Percentiles rank a stretch among this genome's conserved stretches.
phyloP scores from a whole-genome alignment of 2,329 filamentous ascomycete genomes.

The Xylariaceae sp. region DNA sequence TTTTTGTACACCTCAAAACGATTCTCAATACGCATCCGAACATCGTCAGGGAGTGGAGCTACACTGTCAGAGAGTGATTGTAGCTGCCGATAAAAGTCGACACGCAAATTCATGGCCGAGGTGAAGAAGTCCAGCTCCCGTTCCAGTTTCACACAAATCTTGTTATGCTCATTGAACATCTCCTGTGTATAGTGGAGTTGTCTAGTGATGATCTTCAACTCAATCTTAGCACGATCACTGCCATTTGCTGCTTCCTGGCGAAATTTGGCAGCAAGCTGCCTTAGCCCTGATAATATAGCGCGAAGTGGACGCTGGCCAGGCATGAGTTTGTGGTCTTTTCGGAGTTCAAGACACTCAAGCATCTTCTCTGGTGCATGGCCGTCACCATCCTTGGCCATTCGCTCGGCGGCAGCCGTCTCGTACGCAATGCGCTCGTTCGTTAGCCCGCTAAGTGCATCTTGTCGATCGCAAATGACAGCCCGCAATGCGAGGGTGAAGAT shows the following conservation, averaged over 20 bases:
- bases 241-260: conserved; percentile 56
- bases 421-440: conserved; percentile 72
- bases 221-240: conserved; percentile 55
- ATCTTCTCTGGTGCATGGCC: conserved; percentile 69
- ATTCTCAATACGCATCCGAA: conserved; percentile 46
- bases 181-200: conserved; percentile 62
- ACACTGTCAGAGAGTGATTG: conserved; percentile 91
- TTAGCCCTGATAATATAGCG: conserved; percentile 66
- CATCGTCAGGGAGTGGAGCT: conserved; percentile 60
- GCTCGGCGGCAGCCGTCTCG: conserved; percentile 64
- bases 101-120: conserved; percentile 74
- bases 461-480: conserved; percentile 74
- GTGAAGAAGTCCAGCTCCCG: conserved; percentile 76
- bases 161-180: conserved; percentile 50
- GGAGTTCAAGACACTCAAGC: conserved; percentile 49
- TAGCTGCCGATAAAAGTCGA: conserved; percentile 88
- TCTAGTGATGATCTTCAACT: conserved; percentile 62
- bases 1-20: conserved; percentile 40
- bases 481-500: conserved; percentile 79
- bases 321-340: conserved; percentile 47
- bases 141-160: conserved; percentile 50
- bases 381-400: conserved; percentile 58
- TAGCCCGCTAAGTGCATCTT: conserved; percentile 72
- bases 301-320: conserved; percentile 63
- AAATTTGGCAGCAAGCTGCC: conserved; percentile 59